Evolutionary conservation across 1,284 basidiomycete genomes (phyloP).

Genomic region (Wolfiporia cocos): DNA sequence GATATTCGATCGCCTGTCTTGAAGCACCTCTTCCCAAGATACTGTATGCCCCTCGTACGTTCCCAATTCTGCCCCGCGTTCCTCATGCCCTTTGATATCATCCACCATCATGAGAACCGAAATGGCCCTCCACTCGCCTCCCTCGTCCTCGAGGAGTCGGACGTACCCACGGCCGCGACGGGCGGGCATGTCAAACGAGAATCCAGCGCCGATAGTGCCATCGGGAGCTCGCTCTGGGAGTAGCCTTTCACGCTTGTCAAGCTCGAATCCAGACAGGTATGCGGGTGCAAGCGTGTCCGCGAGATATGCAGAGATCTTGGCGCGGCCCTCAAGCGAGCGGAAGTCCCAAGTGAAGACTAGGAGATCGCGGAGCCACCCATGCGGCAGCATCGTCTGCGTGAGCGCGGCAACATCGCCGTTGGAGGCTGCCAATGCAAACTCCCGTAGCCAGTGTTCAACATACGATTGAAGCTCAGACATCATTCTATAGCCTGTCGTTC

Average conservation of each 20-base stretch:
- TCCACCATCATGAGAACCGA: conserved; percentile 21
- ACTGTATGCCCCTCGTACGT: conserved; percentile 13
- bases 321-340: conserved; percentile 43
- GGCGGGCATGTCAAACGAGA: conserved; percentile 34
- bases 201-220: conserved; percentile 24
- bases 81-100: conserved; percentile 28
- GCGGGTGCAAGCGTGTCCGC: conserved; percentile 30
- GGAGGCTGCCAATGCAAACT: conserved; percentile 1
- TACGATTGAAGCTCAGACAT: too few species aligned
- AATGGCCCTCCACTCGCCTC: conserved; percentile 18
- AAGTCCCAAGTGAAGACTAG: conserved; percentile 57
- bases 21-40: conserved; percentile 16
- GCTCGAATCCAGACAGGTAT: conserved; percentile 24
- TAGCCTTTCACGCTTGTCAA: conserved; percentile 1
- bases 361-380: conserved; percentile 34
- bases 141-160: conserved; percentile 20
- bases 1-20: conserved; percentile 11
- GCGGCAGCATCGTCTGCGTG: conserved; percentile 4
- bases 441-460: conserved; percentile 4
- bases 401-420: conserved; percentile 2
- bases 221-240: background rate
- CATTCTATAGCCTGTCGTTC: too few species aligned
- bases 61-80: conserved; percentile 10
- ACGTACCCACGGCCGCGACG: conserved; percentile 32
- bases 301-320: conserved; percentile 36